phyloP scores from a whole-genome alignment of 1,284 basidiomycete genomes.

The Tausonia pullulans region DNA sequence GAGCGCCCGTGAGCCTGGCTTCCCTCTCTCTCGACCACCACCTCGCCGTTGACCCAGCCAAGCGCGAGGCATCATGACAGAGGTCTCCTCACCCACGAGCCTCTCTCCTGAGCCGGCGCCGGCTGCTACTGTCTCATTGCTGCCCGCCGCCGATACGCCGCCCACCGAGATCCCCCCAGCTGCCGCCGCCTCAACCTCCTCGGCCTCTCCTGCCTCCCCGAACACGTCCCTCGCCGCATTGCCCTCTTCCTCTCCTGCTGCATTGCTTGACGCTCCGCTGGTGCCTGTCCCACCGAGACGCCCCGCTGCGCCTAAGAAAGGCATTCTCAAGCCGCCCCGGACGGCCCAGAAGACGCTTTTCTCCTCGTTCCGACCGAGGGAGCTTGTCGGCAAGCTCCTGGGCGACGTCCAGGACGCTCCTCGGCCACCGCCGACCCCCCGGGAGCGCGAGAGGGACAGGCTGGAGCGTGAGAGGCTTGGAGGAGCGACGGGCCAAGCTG shows the following conservation, averaged over 20 bases:
- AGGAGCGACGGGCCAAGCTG: neutral
- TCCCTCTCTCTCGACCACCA: too few species aligned
- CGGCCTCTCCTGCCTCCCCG: neutral
- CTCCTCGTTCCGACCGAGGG: neutral
- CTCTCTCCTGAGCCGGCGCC: too few species aligned
- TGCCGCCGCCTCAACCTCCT: neutral
- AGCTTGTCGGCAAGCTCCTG: neutral
- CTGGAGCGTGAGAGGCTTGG: neutral
- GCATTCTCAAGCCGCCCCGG: slow-evolving; percentile 16
- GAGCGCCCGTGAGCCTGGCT: too few species aligned
- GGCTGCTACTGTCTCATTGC: too few species aligned
- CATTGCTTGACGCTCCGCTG: neutral
- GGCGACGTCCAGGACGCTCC: neutral
- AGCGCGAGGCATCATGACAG: too few species aligned
- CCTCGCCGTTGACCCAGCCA: too few species aligned
- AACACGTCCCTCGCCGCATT: neutral
- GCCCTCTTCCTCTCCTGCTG: neutral
- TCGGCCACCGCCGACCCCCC: neutral
- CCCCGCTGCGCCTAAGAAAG: slow-evolving; percentile 12
- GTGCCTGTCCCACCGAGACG: neutral
- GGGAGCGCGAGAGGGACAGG: neutral
- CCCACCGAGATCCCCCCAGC: too few species aligned
- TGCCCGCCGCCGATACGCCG: too few species aligned
- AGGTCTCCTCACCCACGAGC: too few species aligned
- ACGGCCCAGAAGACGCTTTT: slow-evolving; percentile 6